A percentile compares a stretch with the other conserved stretches of the same genome.
Conservation (phyloP, 768 basidiomycete genomes). For the Mycena crocata region DNA sequence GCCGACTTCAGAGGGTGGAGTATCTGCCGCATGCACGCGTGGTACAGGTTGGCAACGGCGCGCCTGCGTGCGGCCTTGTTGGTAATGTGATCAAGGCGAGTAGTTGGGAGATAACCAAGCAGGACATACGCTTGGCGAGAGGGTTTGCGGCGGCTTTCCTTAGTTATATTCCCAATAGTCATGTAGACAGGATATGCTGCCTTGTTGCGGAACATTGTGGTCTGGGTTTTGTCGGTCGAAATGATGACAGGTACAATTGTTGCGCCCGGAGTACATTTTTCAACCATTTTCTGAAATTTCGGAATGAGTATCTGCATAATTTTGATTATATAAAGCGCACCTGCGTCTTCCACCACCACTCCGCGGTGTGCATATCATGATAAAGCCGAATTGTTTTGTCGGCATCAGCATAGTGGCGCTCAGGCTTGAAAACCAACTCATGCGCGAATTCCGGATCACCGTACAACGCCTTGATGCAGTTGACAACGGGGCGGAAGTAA, state of each 20-base stretch:
- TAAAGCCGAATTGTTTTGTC: too few relatives aligned
- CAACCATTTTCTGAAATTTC: conserved; percentile 41
- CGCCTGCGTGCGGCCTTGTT: conserved; percentile 21
- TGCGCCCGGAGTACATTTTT: conserved; percentile 37
- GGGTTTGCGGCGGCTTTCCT: conserved; percentile 39
- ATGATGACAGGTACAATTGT: conserved; percentile 56
- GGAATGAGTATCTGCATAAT: too few relatives aligned
- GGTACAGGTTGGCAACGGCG: conserved; percentile 24
- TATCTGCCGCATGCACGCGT: conserved; percentile 46
- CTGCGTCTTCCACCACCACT: too few relatives aligned
- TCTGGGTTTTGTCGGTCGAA: too few relatives aligned
- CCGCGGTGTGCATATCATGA: too few relatives aligned
- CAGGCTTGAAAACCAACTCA: conserved; percentile 40
- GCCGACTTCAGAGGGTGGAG: conserved; percentile 42
- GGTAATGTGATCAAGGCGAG: conserved; percentile 38
- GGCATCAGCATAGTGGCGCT: too few relatives aligned
- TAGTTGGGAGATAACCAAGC: conserved; percentile 46
- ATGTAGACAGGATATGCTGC: too few relatives aligned
- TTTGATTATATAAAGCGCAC: too few relatives aligned
- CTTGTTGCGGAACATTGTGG: conserved; percentile 57
- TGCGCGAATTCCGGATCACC: conserved; percentile 44
- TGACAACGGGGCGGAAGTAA: conserved; percentile 43
- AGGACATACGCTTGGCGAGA: conserved; percentile 41
- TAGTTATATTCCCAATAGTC: conserved; percentile 47
- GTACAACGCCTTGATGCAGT: conserved; percentile 46